A percentile compares a stretch with the other conserved stretches of the same genome.
Conservation (phyloP, 345 rosid species). For the Cardamine chenopodiifolia region DNA sequence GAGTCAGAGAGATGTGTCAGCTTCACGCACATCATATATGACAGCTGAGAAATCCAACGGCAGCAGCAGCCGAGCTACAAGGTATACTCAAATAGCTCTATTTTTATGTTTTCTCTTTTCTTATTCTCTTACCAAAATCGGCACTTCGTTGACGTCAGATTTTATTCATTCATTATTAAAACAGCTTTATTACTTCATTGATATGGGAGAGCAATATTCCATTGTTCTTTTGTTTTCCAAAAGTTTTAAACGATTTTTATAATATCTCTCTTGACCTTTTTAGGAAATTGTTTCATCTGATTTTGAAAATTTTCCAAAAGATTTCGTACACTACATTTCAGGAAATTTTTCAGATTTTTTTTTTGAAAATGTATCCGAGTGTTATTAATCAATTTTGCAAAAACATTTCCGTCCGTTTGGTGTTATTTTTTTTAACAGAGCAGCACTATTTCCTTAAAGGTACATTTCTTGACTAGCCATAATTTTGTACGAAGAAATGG, state of each 20-base stretch:
- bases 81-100: slow-evolving; percentile 26
- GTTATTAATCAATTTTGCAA: neutral
- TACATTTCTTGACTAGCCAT: slow-evolving; percentile 4
- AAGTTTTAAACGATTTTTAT: neutral
- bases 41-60: slow-evolving; percentile 32
- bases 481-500: neutral
- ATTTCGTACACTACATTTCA: neutral
- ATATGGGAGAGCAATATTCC: neutral
- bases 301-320: neutral
- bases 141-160: neutral
- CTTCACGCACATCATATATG: slow-evolving; percentile 26
- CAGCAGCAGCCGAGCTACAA: slow-evolving; percentile 12
- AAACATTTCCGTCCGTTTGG: neutral
- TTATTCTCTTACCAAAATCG: slow-evolving; percentile 17
- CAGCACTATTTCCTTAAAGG: neutral
- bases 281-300: neutral
- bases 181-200: neutral
- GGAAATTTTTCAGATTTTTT: neutral
- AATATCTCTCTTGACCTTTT: neutral
- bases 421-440: neutral
- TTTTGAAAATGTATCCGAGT: neutral
- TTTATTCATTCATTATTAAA: neutral
- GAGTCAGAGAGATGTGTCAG: slow-evolving; percentile 26
- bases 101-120: slow-evolving; percentile 28
- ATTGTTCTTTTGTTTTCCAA: neutral